Base-by-base conservation (phyloP, 169 alveolate genomes). In the Eimeria maxima region DNA sequence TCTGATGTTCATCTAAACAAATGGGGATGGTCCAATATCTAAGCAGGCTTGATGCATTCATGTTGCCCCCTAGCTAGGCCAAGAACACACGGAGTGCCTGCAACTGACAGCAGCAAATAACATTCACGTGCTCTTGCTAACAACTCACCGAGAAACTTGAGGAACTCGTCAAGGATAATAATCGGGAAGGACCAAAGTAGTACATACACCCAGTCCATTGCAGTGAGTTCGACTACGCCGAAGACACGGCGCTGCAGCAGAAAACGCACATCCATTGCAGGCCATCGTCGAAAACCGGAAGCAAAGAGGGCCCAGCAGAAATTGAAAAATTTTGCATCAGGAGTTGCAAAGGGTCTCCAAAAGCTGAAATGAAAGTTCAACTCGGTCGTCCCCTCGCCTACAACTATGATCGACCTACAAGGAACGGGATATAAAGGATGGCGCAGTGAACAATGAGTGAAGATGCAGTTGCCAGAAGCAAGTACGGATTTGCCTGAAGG, bases 111-210 rank as follows among this genome's bases (percentile, higher is more conserved):
- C n/a, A 24, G n/a, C 69, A 60, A 60, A 0, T 14, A 4, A 27
- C n/a, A 0, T 24, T 60, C n/a, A 60, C 11, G 69, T 4, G 69
- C 69, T 16, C 69, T 4, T 60, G n/a, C 69, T 4, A 20, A 20
- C n/a, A 20, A 44, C 91, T 16, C 53, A 24, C 99, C 99, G 93
- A 99, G 94, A 93, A 98, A 95, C 96, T 99, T 99, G 69, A 99
- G 98, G 22, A 99, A 87, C 93, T 99, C 99, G 96, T 99, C 99
- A 53, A 99, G 97, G 71, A 99, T 60, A 45, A 99, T 98, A 38
- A 99, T 99, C n/a, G 99, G 99, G 86, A 98, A 96, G 16, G 99
- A 99, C 97, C 99, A 99, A 18, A 97, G 97, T 67, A 99, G 88
- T n/a, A 99, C 99, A 53, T 99, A 96, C 11, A 97, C 57, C 99